phyloP scores from a whole-genome alignment of 352 stramenopile species.

The Pythium vanterpoolii region DNA sequence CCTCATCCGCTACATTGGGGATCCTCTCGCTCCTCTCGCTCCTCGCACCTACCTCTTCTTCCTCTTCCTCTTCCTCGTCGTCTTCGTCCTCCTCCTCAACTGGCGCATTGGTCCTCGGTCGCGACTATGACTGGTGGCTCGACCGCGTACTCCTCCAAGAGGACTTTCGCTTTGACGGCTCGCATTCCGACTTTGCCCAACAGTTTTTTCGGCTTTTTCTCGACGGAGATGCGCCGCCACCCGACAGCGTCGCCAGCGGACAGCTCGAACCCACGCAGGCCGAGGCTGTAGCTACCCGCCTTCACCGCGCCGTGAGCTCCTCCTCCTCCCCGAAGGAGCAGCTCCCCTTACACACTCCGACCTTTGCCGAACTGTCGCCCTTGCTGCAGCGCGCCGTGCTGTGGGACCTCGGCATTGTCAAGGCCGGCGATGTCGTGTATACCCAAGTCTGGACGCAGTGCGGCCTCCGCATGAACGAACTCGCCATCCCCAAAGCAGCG shows the following conservation, averaged over 20 bases:
- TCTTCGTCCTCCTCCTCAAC: constrained; percentile 4
- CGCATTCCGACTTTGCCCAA: constrained; percentile 48
- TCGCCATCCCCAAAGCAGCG: constrained; percentile 27
- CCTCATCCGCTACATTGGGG: background rate
- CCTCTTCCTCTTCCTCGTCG: constrained; percentile 5
- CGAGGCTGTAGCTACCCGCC: background rate
- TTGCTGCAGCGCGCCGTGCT: constrained; percentile 45
- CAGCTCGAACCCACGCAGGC: constrained; percentile 3
- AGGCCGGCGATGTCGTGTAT: constrained; percentile 26
- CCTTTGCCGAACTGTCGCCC: constrained; percentile 26
- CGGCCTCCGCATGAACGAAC: constrained; percentile 38
- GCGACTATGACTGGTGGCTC: constrained; percentile 18
- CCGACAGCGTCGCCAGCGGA: background rate
- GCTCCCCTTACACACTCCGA: background rate
- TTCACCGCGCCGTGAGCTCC: background rate
- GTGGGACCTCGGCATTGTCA: constrained; percentile 44
- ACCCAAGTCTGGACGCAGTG: constrained; percentile 37
- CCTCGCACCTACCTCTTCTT: constrained; percentile 6
- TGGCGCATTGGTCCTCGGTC: constrained; percentile 7
- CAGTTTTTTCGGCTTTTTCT: constrained; percentile 51
- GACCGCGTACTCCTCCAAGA: constrained; percentile 32
- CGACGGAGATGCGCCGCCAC: constrained; percentile 18
- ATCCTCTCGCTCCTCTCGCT: background rate
- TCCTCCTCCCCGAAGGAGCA: background rate
- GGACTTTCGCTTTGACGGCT: constrained; percentile 41